Conservation (phyloP, 176 grass and related monocot genomes). For the Chrysopogon serrulatus region DNA sequence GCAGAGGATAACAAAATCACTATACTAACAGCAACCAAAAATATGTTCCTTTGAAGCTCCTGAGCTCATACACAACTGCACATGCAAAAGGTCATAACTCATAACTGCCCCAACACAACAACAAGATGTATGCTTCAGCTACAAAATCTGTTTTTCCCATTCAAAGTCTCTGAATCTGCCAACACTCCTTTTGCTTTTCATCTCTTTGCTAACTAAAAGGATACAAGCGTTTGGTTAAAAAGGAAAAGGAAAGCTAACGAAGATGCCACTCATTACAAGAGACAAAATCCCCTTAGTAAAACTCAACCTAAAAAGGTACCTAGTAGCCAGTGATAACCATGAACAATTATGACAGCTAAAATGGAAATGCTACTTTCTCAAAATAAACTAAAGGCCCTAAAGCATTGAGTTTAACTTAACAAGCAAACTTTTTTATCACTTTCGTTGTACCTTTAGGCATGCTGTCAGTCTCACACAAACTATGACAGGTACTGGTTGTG, state of each 20-base stretch:
- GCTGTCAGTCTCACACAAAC: neutral
- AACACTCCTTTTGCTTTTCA: neutral
- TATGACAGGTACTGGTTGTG: slow-evolving; percentile 4
- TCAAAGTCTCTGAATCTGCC: neutral
- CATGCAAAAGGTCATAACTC: neutral
- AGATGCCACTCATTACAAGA: neutral
- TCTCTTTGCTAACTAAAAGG: neutral
- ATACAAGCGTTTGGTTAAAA: neutral
- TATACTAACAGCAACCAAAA: neutral
- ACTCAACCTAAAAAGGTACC: neutral
- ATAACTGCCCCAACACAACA: neutral
- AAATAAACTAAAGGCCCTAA: slow-evolving; percentile 1
- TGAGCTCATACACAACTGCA: neutral
- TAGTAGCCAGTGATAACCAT: neutral
- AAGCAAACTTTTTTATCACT: neutral
- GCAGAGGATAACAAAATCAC: neutral
- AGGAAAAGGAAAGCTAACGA: neutral
- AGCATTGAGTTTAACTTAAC: slow-evolving; percentile 14
- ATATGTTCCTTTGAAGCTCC: neutral
- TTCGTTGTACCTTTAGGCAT: slow-evolving; percentile 18
- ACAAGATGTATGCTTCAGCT: neutral
- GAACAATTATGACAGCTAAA: neutral
- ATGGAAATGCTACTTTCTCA: neutral
- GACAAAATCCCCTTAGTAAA: neutral
- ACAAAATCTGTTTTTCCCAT: neutral